Evolutionary conservation across 1,139 yeast species (phyloP).

Genomic region (Suhomyces wounanorum): DNA sequence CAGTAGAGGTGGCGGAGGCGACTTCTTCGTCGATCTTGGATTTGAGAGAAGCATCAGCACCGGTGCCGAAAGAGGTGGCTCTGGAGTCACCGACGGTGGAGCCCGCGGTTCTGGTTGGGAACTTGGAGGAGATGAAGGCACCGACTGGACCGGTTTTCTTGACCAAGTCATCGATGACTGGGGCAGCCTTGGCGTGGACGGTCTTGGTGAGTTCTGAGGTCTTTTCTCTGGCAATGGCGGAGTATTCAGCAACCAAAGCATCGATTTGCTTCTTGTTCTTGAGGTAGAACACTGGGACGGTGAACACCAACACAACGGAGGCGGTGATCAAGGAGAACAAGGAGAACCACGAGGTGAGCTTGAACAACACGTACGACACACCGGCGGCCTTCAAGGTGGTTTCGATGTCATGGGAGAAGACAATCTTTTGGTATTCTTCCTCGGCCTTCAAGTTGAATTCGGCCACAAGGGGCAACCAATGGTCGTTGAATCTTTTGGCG

Average conservation of each 20-base stretch:
- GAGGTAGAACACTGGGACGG: constrained; percentile 74
- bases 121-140: constrained; percentile 54
- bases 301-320: constrained; percentile 63
- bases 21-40: constrained; percentile 14
- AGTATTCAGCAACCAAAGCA: constrained; percentile 60
- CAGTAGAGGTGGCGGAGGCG: constrained; percentile 30
- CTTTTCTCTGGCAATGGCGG: constrained; percentile 59
- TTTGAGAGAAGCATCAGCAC: constrained; percentile 24
- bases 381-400: constrained; percentile 75
- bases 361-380: constrained; percentile 61
- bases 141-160: constrained; percentile 68
- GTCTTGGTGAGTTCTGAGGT: constrained; percentile 49
- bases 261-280: constrained; percentile 82
- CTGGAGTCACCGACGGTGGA: constrained; percentile 59
- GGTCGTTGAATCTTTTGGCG: constrained; percentile 42
- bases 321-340: constrained; percentile 65
- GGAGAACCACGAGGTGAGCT: constrained; percentile 76
- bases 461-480: constrained; percentile 48
- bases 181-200: constrained; percentile 58
- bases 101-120: constrained; percentile 74
- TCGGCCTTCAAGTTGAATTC: constrained; percentile 45
- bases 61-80: constrained; percentile 31
- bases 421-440: constrained; percentile 54
- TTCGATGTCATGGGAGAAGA: constrained; percentile 68
- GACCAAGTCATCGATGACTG: constrained; percentile 46